Conservation (phyloP, 331 rosid species). For the Pyracantha coccinea region DNA sequence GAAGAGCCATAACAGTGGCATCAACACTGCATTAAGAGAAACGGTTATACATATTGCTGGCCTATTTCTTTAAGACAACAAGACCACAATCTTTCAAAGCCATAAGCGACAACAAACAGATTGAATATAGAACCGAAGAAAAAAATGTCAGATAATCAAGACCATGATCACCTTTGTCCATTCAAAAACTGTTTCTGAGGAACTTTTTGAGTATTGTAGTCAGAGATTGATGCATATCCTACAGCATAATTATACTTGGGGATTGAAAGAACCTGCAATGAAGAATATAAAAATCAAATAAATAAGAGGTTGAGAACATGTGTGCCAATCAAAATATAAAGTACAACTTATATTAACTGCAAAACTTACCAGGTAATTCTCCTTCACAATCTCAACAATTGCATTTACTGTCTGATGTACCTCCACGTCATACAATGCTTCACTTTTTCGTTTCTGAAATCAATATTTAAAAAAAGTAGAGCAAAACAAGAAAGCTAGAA, state of each 20-base stretch:
- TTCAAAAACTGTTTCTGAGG: slow-evolving; percentile 45
- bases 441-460: slow-evolving; percentile 74
- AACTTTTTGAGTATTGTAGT: slow-evolving; percentile 69
- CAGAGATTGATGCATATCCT: slow-evolving; percentile 71
- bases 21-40: slow-evolving; percentile 49
- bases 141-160: not conserved
- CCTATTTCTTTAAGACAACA: not conserved
- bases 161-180: slow-evolving; percentile 73
- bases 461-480: not conserved
- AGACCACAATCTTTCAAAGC: not conserved
- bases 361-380: slow-evolving; percentile 80
- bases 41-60: slow-evolving; percentile 11
- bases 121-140: not conserved
- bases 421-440: slow-evolving; percentile 42
- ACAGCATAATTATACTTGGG: slow-evolving; percentile 58
- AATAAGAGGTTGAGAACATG: not conserved
- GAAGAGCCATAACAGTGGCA: slow-evolving; percentile 73
- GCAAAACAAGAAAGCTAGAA: not conserved
- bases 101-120: not conserved
- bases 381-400: slow-evolving; percentile 76
- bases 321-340: not conserved
- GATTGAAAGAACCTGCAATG: slow-evolving; percentile 62
- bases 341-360: slow-evolving; percentile 6
- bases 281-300: slow-evolving; percentile 15
- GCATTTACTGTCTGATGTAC: slow-evolving; percentile 69